Conservation (phyloP, 2,329 filamentous ascomycete species). For the Corinectria fuckeliana region DNA sequence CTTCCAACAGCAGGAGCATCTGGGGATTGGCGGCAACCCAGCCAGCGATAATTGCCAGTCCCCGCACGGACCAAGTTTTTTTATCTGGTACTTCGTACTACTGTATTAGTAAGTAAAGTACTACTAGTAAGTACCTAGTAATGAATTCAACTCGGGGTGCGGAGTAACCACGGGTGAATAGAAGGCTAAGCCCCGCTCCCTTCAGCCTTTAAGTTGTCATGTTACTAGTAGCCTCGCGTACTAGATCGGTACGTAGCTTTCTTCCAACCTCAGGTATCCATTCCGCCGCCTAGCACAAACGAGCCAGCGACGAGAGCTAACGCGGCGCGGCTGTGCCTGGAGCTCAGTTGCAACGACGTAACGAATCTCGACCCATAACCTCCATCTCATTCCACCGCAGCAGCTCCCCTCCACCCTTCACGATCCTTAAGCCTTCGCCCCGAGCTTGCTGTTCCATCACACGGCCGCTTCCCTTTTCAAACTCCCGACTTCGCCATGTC, state of each 20-base stretch:
- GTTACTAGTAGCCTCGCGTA: conserved; percentile 3
- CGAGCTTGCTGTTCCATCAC: conserved; percentile 7
- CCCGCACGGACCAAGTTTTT: too few species aligned
- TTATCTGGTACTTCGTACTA: too few species aligned
- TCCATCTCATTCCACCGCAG: conserved; percentile 21
- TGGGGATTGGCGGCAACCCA: neutral
- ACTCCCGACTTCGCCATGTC: conserved; percentile 69
- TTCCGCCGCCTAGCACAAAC: conserved; percentile 19
- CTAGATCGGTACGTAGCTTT: neutral
- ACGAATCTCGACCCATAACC: conserved; percentile 27
- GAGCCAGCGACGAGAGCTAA: conserved; percentile 40
- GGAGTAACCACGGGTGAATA: neutral
- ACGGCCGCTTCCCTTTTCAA: conserved; percentile 9
- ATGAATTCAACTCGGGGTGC: too few species aligned
- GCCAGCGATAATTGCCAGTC: neutral
- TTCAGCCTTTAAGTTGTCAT: too few species aligned
- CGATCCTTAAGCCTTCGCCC: neutral
- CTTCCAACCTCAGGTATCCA: conserved; percentile 33
- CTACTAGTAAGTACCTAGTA: too few species aligned
- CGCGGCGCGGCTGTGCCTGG: conserved; percentile 52
- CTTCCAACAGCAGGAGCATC: conserved; percentile 6
- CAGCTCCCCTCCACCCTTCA: conserved; percentile 10
- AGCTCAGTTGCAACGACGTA: conserved; percentile 44
- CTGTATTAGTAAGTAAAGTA: too few species aligned
- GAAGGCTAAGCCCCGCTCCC: neutral